A percentile compares a stretch with the other conserved stretches of the same genome.
Evolutionary conservation across 1,139 yeast species (phyloP).

Genomic region (Taphrina flavorubra): DNA sequence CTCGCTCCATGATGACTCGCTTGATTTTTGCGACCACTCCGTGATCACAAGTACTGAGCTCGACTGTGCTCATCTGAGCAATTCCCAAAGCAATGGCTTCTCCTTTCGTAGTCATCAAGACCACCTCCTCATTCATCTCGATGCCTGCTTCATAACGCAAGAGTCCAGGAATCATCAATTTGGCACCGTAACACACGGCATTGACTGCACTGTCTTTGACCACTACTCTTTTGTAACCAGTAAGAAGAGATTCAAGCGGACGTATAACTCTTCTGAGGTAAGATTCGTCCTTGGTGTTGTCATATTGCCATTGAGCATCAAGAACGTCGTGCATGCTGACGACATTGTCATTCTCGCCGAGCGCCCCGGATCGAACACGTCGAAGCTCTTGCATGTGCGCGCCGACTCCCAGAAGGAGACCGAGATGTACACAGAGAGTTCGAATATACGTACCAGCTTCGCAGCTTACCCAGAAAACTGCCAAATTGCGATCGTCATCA

Average conservation of each 20-base stretch:
- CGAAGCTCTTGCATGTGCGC: constrained; percentile 99
- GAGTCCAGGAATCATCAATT: constrained; percentile 97
- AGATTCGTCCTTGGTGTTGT: constrained; percentile 94
- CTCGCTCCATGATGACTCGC: constrained; percentile 99
- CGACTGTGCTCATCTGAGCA: constrained; percentile 99
- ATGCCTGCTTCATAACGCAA: constrained; percentile 97
- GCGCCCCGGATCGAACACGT: constrained; percentile 97
- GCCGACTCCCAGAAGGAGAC: constrained; percentile 97
- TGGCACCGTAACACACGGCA: constrained; percentile 98
- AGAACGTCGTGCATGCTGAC: constrained; percentile 96
- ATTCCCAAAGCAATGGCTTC: constrained; percentile 98
- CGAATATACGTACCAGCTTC: constrained; percentile 99
- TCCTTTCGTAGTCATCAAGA: constrained; percentile 97
- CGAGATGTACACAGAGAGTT: constrained; percentile 97
- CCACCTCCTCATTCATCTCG: constrained; percentile 96
- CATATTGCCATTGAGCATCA: constrained; percentile 98
- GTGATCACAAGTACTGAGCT: constrained; percentile 94
- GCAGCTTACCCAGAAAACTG: constrained; percentile 99
- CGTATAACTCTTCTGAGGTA: constrained; percentile 92
- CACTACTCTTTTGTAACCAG: constrained; percentile 95
- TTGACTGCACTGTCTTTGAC: constrained; percentile 98
- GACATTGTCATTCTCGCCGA: constrained; percentile 85
- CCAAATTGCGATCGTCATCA: constrained; percentile 94
- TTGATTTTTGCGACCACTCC: constrained; percentile 98
- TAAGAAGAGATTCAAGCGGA: constrained; percentile 90